A percentile compares a stretch with the other conserved stretches of the same genome.
Evolutionary conservation across 768 basidiomycete genomes (phyloP).

Genomic region (Lactifluus rugatus): DNA sequence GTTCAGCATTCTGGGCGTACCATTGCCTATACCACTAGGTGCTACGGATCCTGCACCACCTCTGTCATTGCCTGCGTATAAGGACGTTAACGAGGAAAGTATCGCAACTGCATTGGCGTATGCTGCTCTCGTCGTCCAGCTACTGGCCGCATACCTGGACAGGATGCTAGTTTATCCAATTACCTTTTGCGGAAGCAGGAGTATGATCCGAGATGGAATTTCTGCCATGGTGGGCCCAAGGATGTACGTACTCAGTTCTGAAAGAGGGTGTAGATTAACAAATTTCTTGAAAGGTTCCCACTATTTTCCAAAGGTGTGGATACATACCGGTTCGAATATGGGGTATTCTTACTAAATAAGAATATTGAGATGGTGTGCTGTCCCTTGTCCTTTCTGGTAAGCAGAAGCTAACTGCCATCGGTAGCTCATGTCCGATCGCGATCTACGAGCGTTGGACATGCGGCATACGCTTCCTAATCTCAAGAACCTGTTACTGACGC

Average conservation of each 20-base stretch:
- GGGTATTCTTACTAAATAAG: conserved; percentile 93
- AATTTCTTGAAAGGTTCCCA: conserved; percentile 66
- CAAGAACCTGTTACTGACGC: conserved; percentile 82
- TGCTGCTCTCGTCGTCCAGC: conserved; percentile 76
- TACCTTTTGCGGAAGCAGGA: conserved; percentile 82
- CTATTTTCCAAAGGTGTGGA: conserved; percentile 92
- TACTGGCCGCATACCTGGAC: conserved; percentile 71
- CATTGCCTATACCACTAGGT: conserved; percentile 80
- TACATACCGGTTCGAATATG: conserved; percentile 95
- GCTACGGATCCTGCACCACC: conserved; percentile 79
- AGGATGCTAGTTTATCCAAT: conserved; percentile 79
- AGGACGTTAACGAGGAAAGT: conserved; percentile 71
- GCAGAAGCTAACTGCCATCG: conserved; percentile 2
- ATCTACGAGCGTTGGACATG: conserved; percentile 83
- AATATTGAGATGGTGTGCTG: conserved; percentile 81
- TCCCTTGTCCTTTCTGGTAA: not conserved
- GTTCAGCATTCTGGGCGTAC: conserved; percentile 76
- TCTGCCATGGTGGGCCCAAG: conserved; percentile 93
- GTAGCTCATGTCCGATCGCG: conserved; percentile 87
- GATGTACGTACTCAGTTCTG: conserved; percentile 47
- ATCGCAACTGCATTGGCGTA: conserved; percentile 88
- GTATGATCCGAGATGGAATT: conserved; percentile 85
- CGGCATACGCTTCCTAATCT: conserved; percentile 95
- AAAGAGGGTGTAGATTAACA: not conserved
- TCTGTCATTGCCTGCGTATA: conserved; percentile 50